These are phyloP conservation scores for Agrostemma githago DNA, from an alignment of 148 eudicot genomes.

Conservation along the genomic window DNA sequence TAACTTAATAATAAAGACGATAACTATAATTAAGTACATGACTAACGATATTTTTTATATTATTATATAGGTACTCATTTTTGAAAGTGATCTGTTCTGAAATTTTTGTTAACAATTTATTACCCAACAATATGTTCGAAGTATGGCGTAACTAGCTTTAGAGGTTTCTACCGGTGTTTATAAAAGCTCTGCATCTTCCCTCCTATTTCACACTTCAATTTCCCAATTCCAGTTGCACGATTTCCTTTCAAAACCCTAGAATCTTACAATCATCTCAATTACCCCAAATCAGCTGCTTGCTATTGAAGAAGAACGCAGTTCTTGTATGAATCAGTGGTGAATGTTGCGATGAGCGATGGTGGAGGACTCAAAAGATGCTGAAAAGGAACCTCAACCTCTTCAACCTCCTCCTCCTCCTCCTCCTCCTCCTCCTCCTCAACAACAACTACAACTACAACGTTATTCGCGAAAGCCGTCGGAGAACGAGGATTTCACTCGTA, in stretches of 20 bases:
- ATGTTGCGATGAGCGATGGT: constrained; percentile 24
- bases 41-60: too few relatives aligned
- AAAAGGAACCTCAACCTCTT: not conserved
- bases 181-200: constrained; percentile 5
- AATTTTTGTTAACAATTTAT: too few relatives aligned
- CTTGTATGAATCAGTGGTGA: constrained; percentile 1
- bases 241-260: constrained; percentile 12
- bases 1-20: too few relatives aligned
- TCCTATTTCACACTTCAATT: constrained; percentile 15
- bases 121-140: too few relatives aligned
- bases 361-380: constrained; percentile 12
- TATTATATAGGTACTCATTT: too few relatives aligned
- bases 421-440: not conserved
- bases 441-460: not conserved
- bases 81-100: too few relatives aligned
- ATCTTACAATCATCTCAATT: not conserved
- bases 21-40: too few relatives aligned
- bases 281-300: not conserved
- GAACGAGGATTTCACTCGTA: constrained; percentile 44
- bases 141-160: too few relatives aligned
- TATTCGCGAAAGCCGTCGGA: constrained; percentile 23
- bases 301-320: not conserved
- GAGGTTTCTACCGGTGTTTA: too few relatives aligned
- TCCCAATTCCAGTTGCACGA: not conserved
- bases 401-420: not conserved